phyloP scores from a whole-genome alignment of 2,329 filamentous ascomycete species.

The Proliferodiscus dingleyae region DNA sequence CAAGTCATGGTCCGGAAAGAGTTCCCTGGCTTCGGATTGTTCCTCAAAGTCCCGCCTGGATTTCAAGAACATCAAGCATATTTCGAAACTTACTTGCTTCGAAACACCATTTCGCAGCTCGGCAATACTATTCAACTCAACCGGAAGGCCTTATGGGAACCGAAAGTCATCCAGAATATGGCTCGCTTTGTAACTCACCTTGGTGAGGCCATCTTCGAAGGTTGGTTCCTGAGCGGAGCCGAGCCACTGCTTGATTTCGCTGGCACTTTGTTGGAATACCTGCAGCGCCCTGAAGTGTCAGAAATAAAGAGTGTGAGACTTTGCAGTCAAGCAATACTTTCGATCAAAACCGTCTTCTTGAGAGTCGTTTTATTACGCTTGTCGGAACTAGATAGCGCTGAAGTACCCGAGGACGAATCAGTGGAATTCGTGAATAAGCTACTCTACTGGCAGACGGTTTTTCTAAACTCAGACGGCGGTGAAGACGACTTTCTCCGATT shows the following conservation, averaged over 20 bases:
- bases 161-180: conserved; percentile 80
- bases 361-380: conserved; percentile 74
- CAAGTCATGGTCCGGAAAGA: conserved; percentile 84
- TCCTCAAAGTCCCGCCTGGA: conserved; percentile 82
- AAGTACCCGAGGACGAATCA: conserved; percentile 55
- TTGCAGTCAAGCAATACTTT: conserved; percentile 75
- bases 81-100: conserved; percentile 86
- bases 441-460: conserved; percentile 91
- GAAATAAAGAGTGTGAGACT: conserved; percentile 83
- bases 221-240: conserved; percentile 90
- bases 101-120: conserved; percentile 67
- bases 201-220: conserved; percentile 87
- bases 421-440: conserved; percentile 76
- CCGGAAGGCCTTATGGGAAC: conserved; percentile 70
- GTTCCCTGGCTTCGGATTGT: conserved; percentile 81
- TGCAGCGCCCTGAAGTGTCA: conserved; percentile 79
- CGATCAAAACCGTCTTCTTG: conserved; percentile 72
- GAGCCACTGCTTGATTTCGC: conserved; percentile 80
- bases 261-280: conserved; percentile 78
- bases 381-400: conserved; percentile 71
- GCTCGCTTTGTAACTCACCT: conserved; percentile 76
- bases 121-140: conserved; percentile 66
- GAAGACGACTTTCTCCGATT: conserved; percentile 81
- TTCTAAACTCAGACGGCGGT: conserved; percentile 70
- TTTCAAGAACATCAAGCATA: conserved; percentile 93